phyloP scores from a whole-genome alignment of 1,139 yeast species.

The Sugiyamaella neomexicana region DNA sequence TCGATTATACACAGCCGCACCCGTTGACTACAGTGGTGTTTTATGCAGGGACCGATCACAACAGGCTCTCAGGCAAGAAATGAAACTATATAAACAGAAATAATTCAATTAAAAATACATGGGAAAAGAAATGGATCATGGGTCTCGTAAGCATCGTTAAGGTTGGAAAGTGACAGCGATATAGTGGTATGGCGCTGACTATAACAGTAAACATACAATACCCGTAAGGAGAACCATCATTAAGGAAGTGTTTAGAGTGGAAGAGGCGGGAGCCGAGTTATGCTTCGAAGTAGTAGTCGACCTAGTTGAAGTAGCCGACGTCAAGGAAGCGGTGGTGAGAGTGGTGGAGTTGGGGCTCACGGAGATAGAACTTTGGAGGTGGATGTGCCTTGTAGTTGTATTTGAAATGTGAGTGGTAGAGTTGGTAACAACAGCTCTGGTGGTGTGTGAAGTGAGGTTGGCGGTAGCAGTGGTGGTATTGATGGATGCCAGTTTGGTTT shows the following conservation, averaged over 20 bases:
- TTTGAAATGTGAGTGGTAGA: slow-evolving; percentile 5
- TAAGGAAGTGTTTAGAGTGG: not conserved
- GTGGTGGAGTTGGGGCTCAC: slow-evolving; percentile 20
- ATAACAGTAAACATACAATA: slow-evolving; percentile 1
- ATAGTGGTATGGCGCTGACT: not conserved
- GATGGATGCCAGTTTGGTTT: not conserved
- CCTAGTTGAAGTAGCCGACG: slow-evolving; percentile 1
- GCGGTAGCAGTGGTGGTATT: slow-evolving; percentile 3
- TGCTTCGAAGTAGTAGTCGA: slow-evolving; percentile 12
- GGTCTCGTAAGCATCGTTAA: slow-evolving; percentile 9
- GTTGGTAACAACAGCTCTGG: not conserved
- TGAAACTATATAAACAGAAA: not conserved
- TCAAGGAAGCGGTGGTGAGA: slow-evolving; percentile 17
- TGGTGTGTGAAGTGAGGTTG: slow-evolving; percentile 4
- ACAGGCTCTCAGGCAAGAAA: no score
- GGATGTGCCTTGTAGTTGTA: not conserved
- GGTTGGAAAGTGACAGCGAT: not conserved
- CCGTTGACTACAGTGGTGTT: no score
- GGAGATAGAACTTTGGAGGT: slow-evolving; percentile 9
- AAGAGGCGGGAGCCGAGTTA: slow-evolving; percentile 1
- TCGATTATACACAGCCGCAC: not conserved
- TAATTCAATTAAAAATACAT: not conserved
- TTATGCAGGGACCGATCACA: slow-evolving; percentile 2
- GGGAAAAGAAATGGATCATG: not conserved
- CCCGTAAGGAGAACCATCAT: not conserved